A percentile compares a stretch with the other conserved stretches of the same genome.
phyloP scores from a whole-genome alignment of 106 monocot genomes.

The Chionographis japonica region DNA sequence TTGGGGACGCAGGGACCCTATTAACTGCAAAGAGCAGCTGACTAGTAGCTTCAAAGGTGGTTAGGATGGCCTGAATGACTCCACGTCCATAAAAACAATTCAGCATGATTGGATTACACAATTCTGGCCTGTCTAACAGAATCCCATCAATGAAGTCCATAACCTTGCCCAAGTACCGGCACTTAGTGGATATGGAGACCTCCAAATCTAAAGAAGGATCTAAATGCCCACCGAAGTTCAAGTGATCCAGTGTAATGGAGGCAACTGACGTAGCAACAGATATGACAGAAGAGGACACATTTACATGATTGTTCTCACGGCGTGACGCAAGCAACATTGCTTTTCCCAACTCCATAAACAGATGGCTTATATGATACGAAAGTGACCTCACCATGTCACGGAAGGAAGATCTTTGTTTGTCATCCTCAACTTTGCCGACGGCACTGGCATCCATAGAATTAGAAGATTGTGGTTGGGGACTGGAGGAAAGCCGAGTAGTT shows the following conservation, averaged over 20 bases:
- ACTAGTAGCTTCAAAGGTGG: slow-evolving; percentile 96
- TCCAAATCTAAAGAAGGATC: slow-evolving; percentile 35
- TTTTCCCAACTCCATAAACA: slow-evolving; percentile 88
- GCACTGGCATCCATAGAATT: slow-evolving; percentile 30
- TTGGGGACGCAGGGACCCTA: slow-evolving; percentile 77
- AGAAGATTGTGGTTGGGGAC: slow-evolving; percentile 24
- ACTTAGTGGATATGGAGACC: slow-evolving; percentile 62
- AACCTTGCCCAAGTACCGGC: slow-evolving; percentile 92
- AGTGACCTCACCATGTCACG: slow-evolving; percentile 95
- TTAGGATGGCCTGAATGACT: slow-evolving; percentile 69
- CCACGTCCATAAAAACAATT: slow-evolving; percentile 79
- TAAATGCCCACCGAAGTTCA: slow-evolving; percentile 71
- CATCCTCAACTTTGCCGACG: slow-evolving; percentile 42
- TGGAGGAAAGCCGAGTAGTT: slow-evolving; percentile 24
- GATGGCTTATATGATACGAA: slow-evolving; percentile 84
- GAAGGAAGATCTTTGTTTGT: slow-evolving; percentile 72
- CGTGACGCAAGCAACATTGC: slow-evolving; percentile 80
- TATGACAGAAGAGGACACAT: slow-evolving; percentile 52
- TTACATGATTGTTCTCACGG: slow-evolving; percentile 63
- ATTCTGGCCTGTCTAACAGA: slow-evolving; percentile 83
- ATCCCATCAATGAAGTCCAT: slow-evolving; percentile 84
- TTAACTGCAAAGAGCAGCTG: slow-evolving; percentile 91
- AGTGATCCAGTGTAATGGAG: slow-evolving; percentile 69
- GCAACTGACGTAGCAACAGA: slow-evolving; percentile 71
- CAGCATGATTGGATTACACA: slow-evolving; percentile 81